A percentile compares a stretch with the other conserved stretches of the same genome.
Conservation (phyloP, 495 filamentous ascomycete genomes). For the Penicillium pancosmium region DNA sequence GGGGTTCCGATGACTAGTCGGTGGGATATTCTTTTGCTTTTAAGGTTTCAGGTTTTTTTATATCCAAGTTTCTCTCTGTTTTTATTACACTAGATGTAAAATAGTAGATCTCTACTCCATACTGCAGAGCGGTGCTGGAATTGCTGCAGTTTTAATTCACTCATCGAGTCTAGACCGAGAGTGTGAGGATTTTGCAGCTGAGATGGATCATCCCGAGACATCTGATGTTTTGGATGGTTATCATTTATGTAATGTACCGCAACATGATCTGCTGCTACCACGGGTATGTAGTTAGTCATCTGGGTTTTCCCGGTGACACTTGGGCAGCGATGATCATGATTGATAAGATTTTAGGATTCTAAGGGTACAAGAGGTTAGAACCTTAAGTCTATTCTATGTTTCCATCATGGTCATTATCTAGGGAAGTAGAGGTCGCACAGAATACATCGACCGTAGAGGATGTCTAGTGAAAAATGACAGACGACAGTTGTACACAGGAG, state of each 20-base stretch:
- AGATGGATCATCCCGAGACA: not conserved
- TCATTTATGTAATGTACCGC: not conserved
- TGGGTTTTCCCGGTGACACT: not conserved
- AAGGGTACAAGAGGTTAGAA: not conserved
- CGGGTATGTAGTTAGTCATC: too few relatives aligned
- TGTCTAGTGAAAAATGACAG: too few relatives aligned
- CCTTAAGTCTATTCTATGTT: too few relatives aligned
- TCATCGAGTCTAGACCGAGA: not conserved
- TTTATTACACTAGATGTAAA: constrained; percentile 5
- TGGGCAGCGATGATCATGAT: constrained; percentile 4
- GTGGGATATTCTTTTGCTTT: not conserved
- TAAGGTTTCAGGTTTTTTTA: constrained; percentile 4
- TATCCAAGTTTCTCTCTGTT: not conserved
- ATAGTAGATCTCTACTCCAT: constrained; percentile 4
- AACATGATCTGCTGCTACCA: too few relatives aligned
- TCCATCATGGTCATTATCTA: too few relatives aligned
- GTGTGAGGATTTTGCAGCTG: constrained; percentile 2
- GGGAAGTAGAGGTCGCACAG: too few relatives aligned
- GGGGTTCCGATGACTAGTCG: constrained; percentile 1
- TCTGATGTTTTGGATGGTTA: not conserved
- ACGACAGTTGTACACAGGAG: too few relatives aligned
- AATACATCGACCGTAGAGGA: too few relatives aligned
- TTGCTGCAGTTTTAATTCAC: not conserved
- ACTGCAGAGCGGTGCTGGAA: not conserved
- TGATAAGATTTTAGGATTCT: not conserved